A percentile compares a stretch with the other conserved stretches of the same genome.
These are phyloP conservation scores for Aspergillus japonicus DNA, from an alignment of 2,329 filamentous ascomycete genomes.

Conservation along the genomic window DNA sequence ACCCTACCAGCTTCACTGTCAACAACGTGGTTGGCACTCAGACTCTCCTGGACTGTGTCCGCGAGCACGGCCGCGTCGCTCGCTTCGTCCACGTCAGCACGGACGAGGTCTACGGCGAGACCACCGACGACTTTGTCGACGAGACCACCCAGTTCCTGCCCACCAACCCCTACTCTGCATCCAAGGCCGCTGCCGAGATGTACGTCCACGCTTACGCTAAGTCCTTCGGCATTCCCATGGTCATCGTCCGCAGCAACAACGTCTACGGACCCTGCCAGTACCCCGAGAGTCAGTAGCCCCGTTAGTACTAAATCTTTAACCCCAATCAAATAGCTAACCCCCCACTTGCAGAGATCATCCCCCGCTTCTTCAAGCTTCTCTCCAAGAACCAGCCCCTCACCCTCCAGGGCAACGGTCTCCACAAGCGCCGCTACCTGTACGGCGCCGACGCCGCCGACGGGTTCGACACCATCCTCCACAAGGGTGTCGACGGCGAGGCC, in stretches of 20 bases:
- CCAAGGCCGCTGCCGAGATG: conserved; percentile 81
- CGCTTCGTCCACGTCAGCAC: conserved; percentile 81
- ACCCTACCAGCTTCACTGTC: conserved; percentile 77
- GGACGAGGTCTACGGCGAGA: conserved; percentile 83
- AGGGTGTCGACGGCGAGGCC: conserved; percentile 69
- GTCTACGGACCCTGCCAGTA: conserved; percentile 84
- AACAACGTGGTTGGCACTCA: conserved; percentile 85
- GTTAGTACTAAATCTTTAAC: neutral
- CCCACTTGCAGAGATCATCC: conserved; percentile 64
- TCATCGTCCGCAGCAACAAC: conserved; percentile 80
- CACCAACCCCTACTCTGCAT: conserved; percentile 78
- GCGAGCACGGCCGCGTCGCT: conserved; percentile 63
- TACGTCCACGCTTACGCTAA: conserved; percentile 83
- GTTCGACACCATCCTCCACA: conserved; percentile 81
- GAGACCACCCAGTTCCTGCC: conserved; percentile 74
- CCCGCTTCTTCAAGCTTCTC: conserved; percentile 74
- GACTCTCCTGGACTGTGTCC: conserved; percentile 73
- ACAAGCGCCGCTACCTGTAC: conserved; percentile 73
- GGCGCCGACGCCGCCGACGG: conserved; percentile 78
- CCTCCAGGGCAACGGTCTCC: conserved; percentile 73
- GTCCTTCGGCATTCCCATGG: conserved; percentile 75
- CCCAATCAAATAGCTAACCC: neutral
- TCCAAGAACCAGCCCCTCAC: conserved; percentile 66
- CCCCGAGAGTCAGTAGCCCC: conserved; percentile 67
- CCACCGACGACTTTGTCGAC: conserved; percentile 44